Conservation (phyloP, 305 asterid species). For the Fraxinus xanthoxyloides region DNA sequence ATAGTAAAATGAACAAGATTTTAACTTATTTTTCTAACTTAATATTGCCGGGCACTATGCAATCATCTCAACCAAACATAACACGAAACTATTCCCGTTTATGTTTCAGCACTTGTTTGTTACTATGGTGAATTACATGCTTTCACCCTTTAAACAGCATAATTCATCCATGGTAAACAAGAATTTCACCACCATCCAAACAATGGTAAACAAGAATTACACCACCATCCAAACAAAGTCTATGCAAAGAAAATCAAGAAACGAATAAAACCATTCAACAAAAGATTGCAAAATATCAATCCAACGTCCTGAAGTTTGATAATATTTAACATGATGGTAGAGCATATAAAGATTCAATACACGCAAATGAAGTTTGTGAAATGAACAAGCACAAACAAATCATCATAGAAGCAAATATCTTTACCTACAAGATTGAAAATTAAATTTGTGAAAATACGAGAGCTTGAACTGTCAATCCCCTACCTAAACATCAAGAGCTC, state of each 20-base stretch:
- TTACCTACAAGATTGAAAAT: background rate
- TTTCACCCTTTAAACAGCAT: background rate
- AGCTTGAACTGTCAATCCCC: background rate
- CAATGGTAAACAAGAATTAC: background rate
- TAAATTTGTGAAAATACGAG: background rate
- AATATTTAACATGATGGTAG: background rate
- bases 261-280: background rate
- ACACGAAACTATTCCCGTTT: background rate
- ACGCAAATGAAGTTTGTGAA: background rate
- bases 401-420: background rate
- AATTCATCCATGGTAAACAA: background rate
- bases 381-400: background rate
- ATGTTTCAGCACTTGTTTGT: background rate
- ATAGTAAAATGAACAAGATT: background rate
- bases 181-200: background rate
- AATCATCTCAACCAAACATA: background rate
- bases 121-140: background rate
- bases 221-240: background rate
- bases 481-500: background rate
- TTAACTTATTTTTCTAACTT: background rate
- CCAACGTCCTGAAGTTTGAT: background rate
- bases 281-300: background rate
- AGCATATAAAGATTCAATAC: background rate
- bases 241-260: background rate
- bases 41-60: background rate